Evolutionary conservation across 305 asterid species (phyloP).

Genomic region (Solanum aculeatissimum): DNA sequence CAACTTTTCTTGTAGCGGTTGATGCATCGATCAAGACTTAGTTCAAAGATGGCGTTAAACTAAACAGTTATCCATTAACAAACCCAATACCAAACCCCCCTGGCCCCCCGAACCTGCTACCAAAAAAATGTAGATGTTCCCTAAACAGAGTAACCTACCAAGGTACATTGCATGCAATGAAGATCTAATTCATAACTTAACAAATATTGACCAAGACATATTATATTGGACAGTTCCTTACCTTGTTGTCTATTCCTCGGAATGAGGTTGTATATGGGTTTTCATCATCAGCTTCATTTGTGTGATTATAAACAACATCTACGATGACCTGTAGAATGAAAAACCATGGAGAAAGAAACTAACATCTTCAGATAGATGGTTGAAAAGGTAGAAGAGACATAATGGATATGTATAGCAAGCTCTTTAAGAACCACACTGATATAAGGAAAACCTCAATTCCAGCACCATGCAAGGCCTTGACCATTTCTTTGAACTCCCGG

Average conservation of each 20-base stretch:
- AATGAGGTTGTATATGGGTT: conserved; percentile 89
- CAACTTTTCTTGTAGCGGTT: not conserved
- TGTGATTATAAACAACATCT: conserved; percentile 96
- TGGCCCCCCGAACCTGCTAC: not conserved
- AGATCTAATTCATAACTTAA: not conserved
- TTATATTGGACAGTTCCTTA: conserved; percentile 5
- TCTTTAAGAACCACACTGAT: not conserved
- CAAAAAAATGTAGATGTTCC: not conserved
- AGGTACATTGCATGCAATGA: not conserved
- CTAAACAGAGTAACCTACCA: not conserved
- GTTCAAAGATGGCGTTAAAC: not conserved
- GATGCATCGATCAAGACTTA: not conserved
- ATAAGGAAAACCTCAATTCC: conserved; percentile 74
- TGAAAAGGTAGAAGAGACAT: not conserved
- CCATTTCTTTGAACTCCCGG: conserved; percentile 82
- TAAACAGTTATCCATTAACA: not conserved
- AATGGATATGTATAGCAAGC: not conserved
- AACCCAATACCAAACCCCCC: not conserved
- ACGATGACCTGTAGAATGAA: conserved; percentile 62
- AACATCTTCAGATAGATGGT: not conserved
- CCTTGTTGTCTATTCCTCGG: conserved; percentile 99
- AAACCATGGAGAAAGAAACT: conserved; percentile 1
- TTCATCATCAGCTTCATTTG: conserved; percentile 88
- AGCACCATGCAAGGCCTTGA: conserved; percentile 84
- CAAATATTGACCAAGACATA: not conserved